Evolutionary conservation across 495 filamentous ascomycete genomes (phyloP).

Genomic region (Xylona heveae): DNA sequence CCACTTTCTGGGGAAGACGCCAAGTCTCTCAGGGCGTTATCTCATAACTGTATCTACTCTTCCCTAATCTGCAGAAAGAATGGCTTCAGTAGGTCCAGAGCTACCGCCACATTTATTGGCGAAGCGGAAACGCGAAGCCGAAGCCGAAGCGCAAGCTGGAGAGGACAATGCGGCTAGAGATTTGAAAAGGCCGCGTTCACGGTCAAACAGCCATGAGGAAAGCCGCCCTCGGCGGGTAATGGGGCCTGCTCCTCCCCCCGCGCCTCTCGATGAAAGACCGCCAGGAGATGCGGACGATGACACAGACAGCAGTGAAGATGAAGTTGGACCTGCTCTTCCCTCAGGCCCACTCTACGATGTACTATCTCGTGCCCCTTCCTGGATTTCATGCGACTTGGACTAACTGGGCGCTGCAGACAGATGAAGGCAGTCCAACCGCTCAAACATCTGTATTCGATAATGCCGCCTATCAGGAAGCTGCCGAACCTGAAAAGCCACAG

Average conservation of each 20-base stretch:
- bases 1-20: too few species aligned
- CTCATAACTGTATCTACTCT: too few species aligned
- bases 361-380: conserved; percentile 1
- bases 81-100: conserved; percentile 3
- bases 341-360: conserved; percentile 19
- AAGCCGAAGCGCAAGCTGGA: conserved; percentile 5
- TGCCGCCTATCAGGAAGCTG: too few species aligned
- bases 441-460: too few species aligned
- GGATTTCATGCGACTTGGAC: background rate
- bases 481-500: conserved; percentile 17
- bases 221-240: conserved; percentile 12
- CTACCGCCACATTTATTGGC: conserved; percentile 14
- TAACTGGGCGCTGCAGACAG: background rate
- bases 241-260: conserved; percentile 31
- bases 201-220: conserved; percentile 2
- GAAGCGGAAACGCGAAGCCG: conserved; percentile 17
- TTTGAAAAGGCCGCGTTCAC: background rate
- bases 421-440: too few species aligned
- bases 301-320: conserved; percentile 29
- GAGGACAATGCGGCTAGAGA: background rate
- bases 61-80: too few species aligned
- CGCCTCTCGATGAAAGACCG: conserved; percentile 26
- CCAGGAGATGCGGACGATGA: conserved; percentile 19
- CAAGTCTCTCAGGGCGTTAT: too few species aligned
- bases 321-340: conserved; percentile 70